Evolutionary conservation across 2,329 filamentous ascomycete genomes (phyloP).

Genomic region (Chaetothyriales sp.): DNA sequence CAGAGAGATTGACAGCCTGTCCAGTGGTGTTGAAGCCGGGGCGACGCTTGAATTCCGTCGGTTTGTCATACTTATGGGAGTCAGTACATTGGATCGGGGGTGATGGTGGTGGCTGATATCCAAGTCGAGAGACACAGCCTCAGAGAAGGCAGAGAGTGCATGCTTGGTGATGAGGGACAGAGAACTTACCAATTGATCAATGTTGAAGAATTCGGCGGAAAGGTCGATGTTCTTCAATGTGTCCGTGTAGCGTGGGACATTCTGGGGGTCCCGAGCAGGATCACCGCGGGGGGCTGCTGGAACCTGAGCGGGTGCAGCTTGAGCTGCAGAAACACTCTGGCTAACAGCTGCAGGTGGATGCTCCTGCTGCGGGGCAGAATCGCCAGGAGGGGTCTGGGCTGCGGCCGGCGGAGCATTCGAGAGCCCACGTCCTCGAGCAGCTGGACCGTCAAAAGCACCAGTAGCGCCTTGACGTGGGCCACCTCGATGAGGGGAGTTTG

Average conservation of each 20-base stretch:
- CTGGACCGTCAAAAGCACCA: constrained; percentile 17
- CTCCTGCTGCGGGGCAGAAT: constrained; percentile 3
- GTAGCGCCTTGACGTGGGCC: constrained; percentile 4
- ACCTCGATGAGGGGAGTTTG: constrained; percentile 9
- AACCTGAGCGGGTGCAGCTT: constrained; percentile 1
- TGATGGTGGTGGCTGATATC: not conserved
- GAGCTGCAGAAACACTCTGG: constrained; percentile 5
- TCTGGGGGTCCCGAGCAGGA: constrained; percentile 11
- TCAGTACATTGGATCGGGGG: constrained; percentile 15
- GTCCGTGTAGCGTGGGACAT: constrained; percentile 10
- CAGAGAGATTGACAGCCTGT: constrained; percentile 37
- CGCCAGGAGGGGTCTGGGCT: constrained; percentile 4
- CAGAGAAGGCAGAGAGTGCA: not conserved
- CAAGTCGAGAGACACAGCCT: not conserved
- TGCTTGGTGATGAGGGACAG: not conserved
- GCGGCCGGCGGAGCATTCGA: constrained; percentile 7
- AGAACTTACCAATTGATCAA: constrained; percentile 14
- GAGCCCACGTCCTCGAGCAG: constrained; percentile 7
- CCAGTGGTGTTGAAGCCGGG: constrained; percentile 45
- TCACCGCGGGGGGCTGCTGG: constrained; percentile 6
- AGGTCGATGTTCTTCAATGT: constrained; percentile 15
- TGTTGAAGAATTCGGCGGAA: constrained; percentile 16
- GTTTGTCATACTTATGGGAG: constrained; percentile 21
- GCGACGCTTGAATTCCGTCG: constrained; percentile 27
- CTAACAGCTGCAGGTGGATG: constrained; percentile 2